phyloP scores from a whole-genome alignment of 495 filamentous ascomycete species.

The Penicillium desertorum region DNA sequence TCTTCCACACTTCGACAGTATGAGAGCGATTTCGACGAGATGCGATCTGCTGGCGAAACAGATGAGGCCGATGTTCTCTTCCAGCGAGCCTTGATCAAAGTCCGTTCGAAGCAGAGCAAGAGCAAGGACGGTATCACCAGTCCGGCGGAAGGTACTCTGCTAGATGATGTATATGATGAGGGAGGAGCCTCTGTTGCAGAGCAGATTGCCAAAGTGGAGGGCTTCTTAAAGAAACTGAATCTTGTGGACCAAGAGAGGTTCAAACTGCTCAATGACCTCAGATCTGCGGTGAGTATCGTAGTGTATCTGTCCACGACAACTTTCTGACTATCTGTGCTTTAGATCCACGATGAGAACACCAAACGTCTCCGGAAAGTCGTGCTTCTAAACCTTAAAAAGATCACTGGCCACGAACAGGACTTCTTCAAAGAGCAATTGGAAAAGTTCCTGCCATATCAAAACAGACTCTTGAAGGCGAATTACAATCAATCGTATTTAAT shows the following conservation, averaged over 20 bases:
- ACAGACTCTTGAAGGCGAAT: constrained; percentile 81
- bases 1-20: constrained; percentile 79
- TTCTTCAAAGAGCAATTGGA: constrained; percentile 93
- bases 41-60: constrained; percentile 83
- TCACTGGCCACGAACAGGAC: constrained; percentile 77
- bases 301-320: neutral
- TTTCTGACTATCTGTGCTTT: constrained; percentile 8
- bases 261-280: constrained; percentile 93
- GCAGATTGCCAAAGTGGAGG: constrained; percentile 86
- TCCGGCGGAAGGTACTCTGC: constrained; percentile 70
- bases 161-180: constrained; percentile 91
- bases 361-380: constrained; percentile 57
- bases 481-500: constrained; percentile 92
- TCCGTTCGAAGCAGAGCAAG: constrained; percentile 59
- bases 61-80: constrained; percentile 89
- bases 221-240: constrained; percentile 86
- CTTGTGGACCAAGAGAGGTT: constrained; percentile 85
- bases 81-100: constrained; percentile 75
- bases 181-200: constrained; percentile 75
- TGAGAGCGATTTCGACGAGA: constrained; percentile 88
- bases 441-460: constrained; percentile 94
- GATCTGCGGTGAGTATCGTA: constrained; percentile 74
- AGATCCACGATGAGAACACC: constrained; percentile 96
- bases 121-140: constrained; percentile 62
- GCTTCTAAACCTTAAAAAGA: constrained; percentile 95